Percentiles rank a stretch among this genome's conserved stretches.
Evolutionary conservation across 768 basidiomycete species (phyloP).

Genomic region (Gymnopilus dilepis): DNA sequence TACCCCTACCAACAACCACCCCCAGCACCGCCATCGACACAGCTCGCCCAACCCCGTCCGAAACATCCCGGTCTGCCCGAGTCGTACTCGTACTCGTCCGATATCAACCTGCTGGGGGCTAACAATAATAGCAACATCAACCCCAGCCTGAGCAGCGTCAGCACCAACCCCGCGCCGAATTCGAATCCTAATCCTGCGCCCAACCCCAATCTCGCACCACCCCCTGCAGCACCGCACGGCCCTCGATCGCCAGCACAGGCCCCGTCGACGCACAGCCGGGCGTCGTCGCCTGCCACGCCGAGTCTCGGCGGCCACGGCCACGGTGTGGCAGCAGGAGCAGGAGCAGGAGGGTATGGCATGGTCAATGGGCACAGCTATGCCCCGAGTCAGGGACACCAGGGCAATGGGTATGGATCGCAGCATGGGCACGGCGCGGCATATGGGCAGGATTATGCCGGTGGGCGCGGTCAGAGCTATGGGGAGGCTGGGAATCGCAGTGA

Average conservation of each 20-base stretch:
- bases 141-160: conserved; percentile 16
- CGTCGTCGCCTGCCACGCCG: conserved; percentile 70
- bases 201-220: conserved; percentile 54
- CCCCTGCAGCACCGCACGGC: conserved; percentile 71
- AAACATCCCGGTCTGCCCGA: conserved; percentile 17
- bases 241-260: conserved; percentile 66
- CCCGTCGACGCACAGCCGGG: conserved; percentile 54
- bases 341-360: not conserved
- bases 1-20: not conserved
- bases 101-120: not conserved
- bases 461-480: conserved; percentile 12
- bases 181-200: no score
- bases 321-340: no score
- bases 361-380: conserved; percentile 5
- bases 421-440: not conserved
- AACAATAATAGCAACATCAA: not conserved
- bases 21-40: not conserved
- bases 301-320: conserved; percentile 8
- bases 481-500: conserved; percentile 22
- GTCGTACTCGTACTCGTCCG: not conserved
- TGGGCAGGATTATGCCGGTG: not conserved
- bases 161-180: conserved; percentile 5
- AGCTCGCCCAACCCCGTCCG: conserved; percentile 26
- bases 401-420: not conserved
- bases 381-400: not conserved